Evolutionary conservation across 176 grass and related monocot genomes (phyloP).

Genomic region (Musa itinerans): DNA sequence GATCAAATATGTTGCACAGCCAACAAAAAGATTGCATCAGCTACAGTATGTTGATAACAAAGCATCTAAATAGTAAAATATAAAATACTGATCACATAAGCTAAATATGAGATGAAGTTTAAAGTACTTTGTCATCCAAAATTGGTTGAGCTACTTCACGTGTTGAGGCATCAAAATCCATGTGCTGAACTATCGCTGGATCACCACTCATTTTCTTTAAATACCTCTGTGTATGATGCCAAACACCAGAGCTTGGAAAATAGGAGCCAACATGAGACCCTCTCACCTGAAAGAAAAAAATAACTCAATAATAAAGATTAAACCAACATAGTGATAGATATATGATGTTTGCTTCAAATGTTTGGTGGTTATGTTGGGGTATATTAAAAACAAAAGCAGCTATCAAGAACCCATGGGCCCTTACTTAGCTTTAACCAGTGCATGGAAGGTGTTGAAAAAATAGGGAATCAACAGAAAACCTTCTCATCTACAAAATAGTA

Average conservation of each 20-base stretch:
- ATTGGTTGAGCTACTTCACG: conserved; percentile 74
- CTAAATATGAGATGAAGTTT: not conserved
- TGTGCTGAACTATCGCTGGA: conserved; percentile 65
- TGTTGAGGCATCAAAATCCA: conserved; percentile 97
- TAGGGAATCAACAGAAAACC: too few species aligned
- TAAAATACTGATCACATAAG: conserved; percentile 2
- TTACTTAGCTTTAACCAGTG: too few species aligned
- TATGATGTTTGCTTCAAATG: too few species aligned
- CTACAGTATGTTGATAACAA: too few species aligned
- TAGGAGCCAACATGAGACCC: conserved; percentile 98
- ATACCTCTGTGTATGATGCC: conserved; percentile 88
- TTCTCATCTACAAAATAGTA: too few species aligned
- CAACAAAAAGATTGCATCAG: too few species aligned
- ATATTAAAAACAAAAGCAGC: too few species aligned
- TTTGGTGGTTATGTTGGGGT: too few species aligned
- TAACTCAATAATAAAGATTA: not conserved
- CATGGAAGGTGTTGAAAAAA: too few species aligned
- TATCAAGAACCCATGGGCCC: too few species aligned
- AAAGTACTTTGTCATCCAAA: conserved; percentile 76
- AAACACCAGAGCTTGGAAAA: conserved; percentile 93
- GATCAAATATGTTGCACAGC: conserved; percentile 3
- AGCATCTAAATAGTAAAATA: not conserved
- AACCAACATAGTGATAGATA: not conserved
- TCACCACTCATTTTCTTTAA: conserved; percentile 58
- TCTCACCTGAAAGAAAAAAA: conserved; percentile 49